Evolutionary conservation across 2,329 filamentous ascomycete genomes (phyloP), one percentile per base, ranked within the genome.

Genomic region (Neoascochyta sp.): DNA sequence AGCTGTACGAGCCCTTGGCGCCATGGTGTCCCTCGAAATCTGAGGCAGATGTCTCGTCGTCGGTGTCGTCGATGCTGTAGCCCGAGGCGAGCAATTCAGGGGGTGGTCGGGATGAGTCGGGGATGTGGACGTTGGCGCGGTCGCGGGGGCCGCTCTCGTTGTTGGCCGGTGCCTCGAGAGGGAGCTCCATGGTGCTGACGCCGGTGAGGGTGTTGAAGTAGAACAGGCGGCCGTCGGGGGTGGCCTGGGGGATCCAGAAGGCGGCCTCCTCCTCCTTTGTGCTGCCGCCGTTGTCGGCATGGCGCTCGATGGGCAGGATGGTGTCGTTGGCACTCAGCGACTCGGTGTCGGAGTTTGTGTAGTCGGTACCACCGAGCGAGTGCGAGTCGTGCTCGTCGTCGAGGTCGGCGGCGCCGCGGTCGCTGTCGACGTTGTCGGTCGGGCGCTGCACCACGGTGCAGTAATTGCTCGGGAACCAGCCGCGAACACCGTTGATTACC

Each of bases 381-480:
- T 68, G 70, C 24, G 65, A 57, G 32, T 75, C 61, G 24, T 56
- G 54, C 26, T 63, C 57, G 32, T 62, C 57, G 13, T 74, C 75
- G 32, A 77, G 71, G 31, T 74, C 63, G 28, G 70, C 72, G 46
- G 74, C 76, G 29, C 75, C 73, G 43, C 70, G 69, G 9, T 74
- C 68, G 31, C 86, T 80, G 16, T 83, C 71, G 22, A 76, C 74
- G 22, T 83, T 70, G 41, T 93, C 85, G 49, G 86, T 83, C 28
- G 83, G 76, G 50, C 80, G 81, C 37, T 80, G 77, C 51, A 96
- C 83, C 43, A 92, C 80, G 46, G 87, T 81, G 69, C 92, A 96
- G 68, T 98, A 98, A 65, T 98, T 98, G 73, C 90, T 96, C 20
- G 92, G 92, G 63, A 98, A 98, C 92, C 92, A 98, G 61, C 92